Conservation (phyloP, 129 eudicot genomes). For the Daucus carota region DH1_v3.0 NC_030382.2:35345501-35346000, state of each 20-base stretch:
- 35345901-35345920: too few species aligned
- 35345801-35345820: background rate
- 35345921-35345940: too few species aligned
- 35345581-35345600: conserved; percentile 97
- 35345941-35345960: too few species aligned
- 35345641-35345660: conserved; percentile 99
- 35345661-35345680: conserved; percentile 96
- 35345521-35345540: conserved; percentile 94
- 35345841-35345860: background rate
- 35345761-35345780: conserved; percentile 97
- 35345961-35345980: background rate
- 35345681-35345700: conserved; percentile 94
- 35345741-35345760: conserved; percentile 95
- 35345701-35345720: conserved; percentile 98
- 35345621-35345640: conserved; percentile 97
- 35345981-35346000: background rate
- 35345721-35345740: conserved; percentile 96
- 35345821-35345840: background rate
- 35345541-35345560: conserved; percentile 91
- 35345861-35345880: background rate
- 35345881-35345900: background rate
- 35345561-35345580: conserved; percentile 90
- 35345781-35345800: conserved; percentile 96
- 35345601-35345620: conserved; percentile 94
- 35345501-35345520: conserved; percentile 95